Evolutionary conservation across 75 land plant species (phyloP).

Genomic region (Picea glauca): DNA sequence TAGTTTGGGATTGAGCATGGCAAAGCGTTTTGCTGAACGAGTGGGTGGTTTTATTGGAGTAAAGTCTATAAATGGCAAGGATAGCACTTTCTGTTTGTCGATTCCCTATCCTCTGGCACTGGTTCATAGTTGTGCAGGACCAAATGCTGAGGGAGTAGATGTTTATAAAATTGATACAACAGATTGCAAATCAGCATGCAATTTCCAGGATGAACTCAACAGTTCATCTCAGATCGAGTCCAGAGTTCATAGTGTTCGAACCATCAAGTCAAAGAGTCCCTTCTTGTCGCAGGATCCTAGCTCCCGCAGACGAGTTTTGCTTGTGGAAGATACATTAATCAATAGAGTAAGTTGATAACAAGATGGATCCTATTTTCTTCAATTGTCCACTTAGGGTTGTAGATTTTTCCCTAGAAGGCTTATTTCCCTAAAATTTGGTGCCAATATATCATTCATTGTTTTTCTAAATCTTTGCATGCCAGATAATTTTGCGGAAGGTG

Average conservation of each 20-base stretch:
- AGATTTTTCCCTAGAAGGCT: neutral
- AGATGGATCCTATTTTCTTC: no score
- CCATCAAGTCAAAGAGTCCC: neutral
- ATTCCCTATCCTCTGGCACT: slow-evolving; percentile 28
- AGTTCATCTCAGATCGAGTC: neutral
- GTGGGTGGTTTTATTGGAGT: slow-evolving; percentile 40
- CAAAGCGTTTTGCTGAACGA: slow-evolving; percentile 34
- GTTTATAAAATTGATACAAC: neutral
- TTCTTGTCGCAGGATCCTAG: neutral
- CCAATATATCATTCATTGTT: neutral
- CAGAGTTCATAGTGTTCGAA: neutral
- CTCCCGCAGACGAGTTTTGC: slow-evolving; percentile 21
- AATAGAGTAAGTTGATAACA: slow-evolving; percentile 28
- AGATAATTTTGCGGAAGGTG: slow-evolving; percentile 50
- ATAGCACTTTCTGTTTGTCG: slow-evolving; percentile 34
- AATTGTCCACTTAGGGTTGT: neutral
- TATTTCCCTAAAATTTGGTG: neutral
- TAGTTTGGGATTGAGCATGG: slow-evolving; percentile 37
- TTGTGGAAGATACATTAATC: slow-evolving; percentile 39
- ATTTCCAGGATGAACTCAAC: neutral
- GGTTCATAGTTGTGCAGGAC: neutral
- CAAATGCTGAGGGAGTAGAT: neutral
- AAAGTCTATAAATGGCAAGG: slow-evolving; percentile 25
- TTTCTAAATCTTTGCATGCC: neutral
- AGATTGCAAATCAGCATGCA: neutral